Conservation (phyloP, 495 filamentous ascomycete species). For the Gamarada debralockiae region DNA sequence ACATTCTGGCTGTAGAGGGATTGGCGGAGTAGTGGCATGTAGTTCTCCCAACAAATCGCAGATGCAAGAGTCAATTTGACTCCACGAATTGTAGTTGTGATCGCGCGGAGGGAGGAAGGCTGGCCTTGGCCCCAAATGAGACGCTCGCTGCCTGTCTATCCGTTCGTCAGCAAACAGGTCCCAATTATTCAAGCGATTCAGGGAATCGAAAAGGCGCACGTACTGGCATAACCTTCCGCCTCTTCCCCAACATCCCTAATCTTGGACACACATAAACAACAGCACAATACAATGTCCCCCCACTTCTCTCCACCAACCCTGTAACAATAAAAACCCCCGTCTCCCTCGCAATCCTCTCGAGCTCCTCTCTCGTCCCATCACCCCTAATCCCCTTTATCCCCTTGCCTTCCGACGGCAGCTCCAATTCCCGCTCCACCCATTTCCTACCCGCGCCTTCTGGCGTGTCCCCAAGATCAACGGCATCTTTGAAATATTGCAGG, state of each 20-base stretch:
- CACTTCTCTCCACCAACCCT: slow-evolving; percentile 75
- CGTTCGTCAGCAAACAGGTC: background rate
- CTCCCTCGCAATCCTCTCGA: slow-evolving; percentile 70
- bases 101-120: slow-evolving; percentile 71
- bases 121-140: slow-evolving; percentile 89
- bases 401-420: slow-evolving; percentile 38
- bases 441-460: slow-evolving; percentile 68
- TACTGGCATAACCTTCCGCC: slow-evolving; percentile 92
- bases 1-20: slow-evolving; percentile 87
- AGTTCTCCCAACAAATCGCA: slow-evolving; percentile 97
- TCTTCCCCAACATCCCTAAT: slow-evolving; percentile 64
- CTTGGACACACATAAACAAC: slow-evolving; percentile 79
- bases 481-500: slow-evolving; percentile 70
- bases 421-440: slow-evolving; percentile 65
- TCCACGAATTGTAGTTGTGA: slow-evolving; percentile 76
- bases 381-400: slow-evolving; percentile 50
- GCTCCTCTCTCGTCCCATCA: slow-evolving; percentile 78
- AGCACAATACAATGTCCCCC: slow-evolving; percentile 80
- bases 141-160: slow-evolving; percentile 69
- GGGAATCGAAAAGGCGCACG: slow-evolving; percentile 8
- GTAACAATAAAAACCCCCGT: slow-evolving; percentile 77
- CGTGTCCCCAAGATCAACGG: slow-evolving; percentile 85
- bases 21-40: slow-evolving; percentile 83
- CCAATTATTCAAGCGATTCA: background rate
- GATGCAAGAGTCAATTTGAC: slow-evolving; percentile 74